Evolutionary conservation across 176 grass and related monocot species (phyloP).

Genomic region (Poa pratensis): DNA sequence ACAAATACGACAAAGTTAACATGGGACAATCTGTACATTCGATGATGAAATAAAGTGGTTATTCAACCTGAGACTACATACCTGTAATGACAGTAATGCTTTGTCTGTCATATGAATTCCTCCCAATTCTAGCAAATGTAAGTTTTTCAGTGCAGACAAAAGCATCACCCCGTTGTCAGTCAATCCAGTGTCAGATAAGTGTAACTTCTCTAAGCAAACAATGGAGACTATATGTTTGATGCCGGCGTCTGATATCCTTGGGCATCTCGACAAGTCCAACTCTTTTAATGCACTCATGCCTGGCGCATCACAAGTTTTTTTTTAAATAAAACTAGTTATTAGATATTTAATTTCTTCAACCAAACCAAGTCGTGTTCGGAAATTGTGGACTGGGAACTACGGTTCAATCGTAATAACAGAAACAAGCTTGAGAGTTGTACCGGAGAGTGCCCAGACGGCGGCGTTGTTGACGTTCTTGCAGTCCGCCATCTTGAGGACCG

Average conservation of each 20-base stretch:
- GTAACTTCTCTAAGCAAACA: constrained; percentile 74
- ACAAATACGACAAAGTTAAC: neutral
- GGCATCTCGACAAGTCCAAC: constrained; percentile 81
- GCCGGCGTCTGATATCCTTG: constrained; percentile 72
- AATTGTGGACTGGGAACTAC: neutral
- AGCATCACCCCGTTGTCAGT: constrained; percentile 73
- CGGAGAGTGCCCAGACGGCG: constrained; percentile 70
- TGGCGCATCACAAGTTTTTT: constrained; percentile 26
- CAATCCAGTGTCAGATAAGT: constrained; percentile 66
- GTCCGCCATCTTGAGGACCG: constrained; percentile 62
- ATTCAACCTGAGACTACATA: constrained; percentile 19
- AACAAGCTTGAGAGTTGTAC: constrained; percentile 38
- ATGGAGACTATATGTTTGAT: constrained; percentile 81
- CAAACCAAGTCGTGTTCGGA: neutral
- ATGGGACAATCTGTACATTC: neutral
- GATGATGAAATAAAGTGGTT: neutral
- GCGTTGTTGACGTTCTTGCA: constrained; percentile 70
- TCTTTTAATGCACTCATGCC: constrained; percentile 79
- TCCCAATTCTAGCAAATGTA: constrained; percentile 72
- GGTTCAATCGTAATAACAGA: neutral
- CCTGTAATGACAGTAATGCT: constrained; percentile 69
- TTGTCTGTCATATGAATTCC: constrained; percentile 70
- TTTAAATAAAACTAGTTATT: neutral
- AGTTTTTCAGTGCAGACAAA: constrained; percentile 64
- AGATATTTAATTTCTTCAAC: neutral